Evolutionary conservation across 306 rosid species (phyloP), one percentile per base, ranked within the genome.

Genomic region (Prunus padus): DNA sequence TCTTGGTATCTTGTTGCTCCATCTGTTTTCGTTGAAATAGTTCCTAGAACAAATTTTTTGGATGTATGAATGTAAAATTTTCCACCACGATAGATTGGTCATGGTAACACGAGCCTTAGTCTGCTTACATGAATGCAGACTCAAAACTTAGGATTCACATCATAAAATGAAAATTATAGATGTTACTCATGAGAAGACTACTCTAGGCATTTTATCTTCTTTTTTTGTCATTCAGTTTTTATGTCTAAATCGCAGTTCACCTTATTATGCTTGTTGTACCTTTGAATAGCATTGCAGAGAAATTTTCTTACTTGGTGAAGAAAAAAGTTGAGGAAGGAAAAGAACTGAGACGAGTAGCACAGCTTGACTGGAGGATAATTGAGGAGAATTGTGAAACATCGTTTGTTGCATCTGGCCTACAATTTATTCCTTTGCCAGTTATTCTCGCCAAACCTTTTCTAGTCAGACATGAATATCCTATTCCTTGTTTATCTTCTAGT

Each of bases 331-430:
- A 77, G 84, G 93, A 89, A 84, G 99, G 99, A 26, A 91, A 88
- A 85, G 99, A 95, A 88, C 79, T 92, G 82, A 91, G 99, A 77
- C 86, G 99, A 72, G 97, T 95, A 37, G 89, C 99, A 75, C 99
- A 95, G 85, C 91, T 95, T 11, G 91, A 90, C 69, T 95, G 97
- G 97, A 90, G 76, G 63, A 80, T 89, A 71, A 85, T 95, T 81
- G 86, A 82, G 28, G 89, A 82, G 20, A 75, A 78, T 76, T 72
- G 68, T 84, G 96, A 84, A 70, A 86, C 85, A 76, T 77, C 97
- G 14, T 95, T 95, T 86, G 82, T 80, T 80, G 97, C 92, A 72
- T 92, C 97, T 6, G 97, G 97, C 89, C 82, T 95, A 31, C 81
- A 86, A 73, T 89, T 95, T 83, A 77, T 83, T 86, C 97, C 99